Base-by-base conservation (phyloP, 2,329 filamentous ascomycete species). In the Diaporthe vexans region DNA sequence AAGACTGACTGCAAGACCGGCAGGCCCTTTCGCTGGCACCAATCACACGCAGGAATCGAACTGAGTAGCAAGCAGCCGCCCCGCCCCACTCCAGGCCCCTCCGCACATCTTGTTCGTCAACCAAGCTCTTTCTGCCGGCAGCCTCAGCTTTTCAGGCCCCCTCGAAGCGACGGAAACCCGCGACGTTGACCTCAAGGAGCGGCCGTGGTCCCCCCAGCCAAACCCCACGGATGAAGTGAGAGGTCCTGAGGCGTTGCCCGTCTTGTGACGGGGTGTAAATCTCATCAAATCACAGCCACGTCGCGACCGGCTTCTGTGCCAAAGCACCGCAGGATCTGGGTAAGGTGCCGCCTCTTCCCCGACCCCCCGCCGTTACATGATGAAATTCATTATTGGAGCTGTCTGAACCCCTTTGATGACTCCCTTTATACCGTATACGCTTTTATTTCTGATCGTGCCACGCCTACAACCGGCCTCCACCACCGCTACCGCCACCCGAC, bases 311-410 rank as follows among this genome's bases (percentile, higher is more conserved):
- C 40, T 51, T 56, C 43, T 26, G 29, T 21, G 54, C 52, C 56
- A 54, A 35, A 35, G 43, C 35, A 52, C 19, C 21, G 24, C 33
- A 33, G 21, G n/a, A 63, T 46, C 72, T 72, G 56, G 29, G 74
- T 75, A 72, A 1, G 43, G 59, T 56, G 40, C 29, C 19, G 24
- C 21, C 46, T 24, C 17, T 43, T 9, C 26, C 57, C 15, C 11
- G 26, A 29, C 33, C 26, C 11, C 70, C 29, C 33, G 40, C 52
- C 10, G 21, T 56, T 19, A 70, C 52, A 56, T 90, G 90, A 92
- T 92, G 90, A 91, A 81, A 81, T 81, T 80, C 78, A 54, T 82
- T 88, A 93, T 93, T 93, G 91, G 91, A 93, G 91, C 91, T 93
- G 91, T 93, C 91, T 90, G 89, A 91, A 84, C 81, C 82, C 82